These are phyloP conservation scores for Heterobasidion parviporum DNA, from an alignment of 1,284 basidiomycete species.

Conservation along the genomic window DNA sequence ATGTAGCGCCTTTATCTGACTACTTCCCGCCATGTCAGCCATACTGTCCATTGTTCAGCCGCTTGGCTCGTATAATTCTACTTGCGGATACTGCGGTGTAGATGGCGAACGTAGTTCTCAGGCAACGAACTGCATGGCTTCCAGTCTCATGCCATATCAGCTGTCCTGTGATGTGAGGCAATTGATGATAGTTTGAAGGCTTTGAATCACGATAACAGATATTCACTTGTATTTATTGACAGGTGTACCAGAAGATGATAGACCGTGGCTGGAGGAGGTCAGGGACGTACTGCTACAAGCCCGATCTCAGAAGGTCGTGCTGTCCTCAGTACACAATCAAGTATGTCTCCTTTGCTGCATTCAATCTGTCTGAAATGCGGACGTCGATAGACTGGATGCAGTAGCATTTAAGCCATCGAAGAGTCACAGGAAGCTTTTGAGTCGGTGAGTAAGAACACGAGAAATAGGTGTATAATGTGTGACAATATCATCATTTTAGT, in stretches of 20 bases:
- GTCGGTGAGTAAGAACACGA: conserved; percentile 36
- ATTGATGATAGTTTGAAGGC: not conserved
- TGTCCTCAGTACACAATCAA: conserved; percentile 93
- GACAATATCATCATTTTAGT: conserved; percentile 25
- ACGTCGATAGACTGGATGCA: conserved; percentile 58
- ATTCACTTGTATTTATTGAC: not conserved
- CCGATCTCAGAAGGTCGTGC: conserved; percentile 75
- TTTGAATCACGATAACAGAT: not conserved
- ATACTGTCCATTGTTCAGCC: conserved; percentile 20
- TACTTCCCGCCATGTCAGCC: not conserved
- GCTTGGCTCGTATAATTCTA: conserved; percentile 17
- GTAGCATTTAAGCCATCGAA: conserved; percentile 65
- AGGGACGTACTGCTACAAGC: conserved; percentile 78
- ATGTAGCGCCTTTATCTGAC: not conserved
- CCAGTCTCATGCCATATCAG: conserved; percentile 25
- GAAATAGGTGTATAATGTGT: too few relatives aligned
- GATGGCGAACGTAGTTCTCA: conserved; percentile 25
- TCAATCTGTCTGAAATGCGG: not conserved
- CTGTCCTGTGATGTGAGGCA: conserved; percentile 44
- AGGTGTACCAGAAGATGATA: conserved; percentile 77
- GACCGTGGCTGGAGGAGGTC: conserved; percentile 88
- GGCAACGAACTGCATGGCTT: conserved; percentile 25
- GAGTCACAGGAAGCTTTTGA: conserved; percentile 72
- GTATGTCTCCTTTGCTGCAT: conserved; percentile 24
- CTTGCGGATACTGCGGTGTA: conserved; percentile 35